Evolutionary conservation across 805 yeast genomes (phyloP).

Genomic region (Starmerella etchellsii): DNA sequence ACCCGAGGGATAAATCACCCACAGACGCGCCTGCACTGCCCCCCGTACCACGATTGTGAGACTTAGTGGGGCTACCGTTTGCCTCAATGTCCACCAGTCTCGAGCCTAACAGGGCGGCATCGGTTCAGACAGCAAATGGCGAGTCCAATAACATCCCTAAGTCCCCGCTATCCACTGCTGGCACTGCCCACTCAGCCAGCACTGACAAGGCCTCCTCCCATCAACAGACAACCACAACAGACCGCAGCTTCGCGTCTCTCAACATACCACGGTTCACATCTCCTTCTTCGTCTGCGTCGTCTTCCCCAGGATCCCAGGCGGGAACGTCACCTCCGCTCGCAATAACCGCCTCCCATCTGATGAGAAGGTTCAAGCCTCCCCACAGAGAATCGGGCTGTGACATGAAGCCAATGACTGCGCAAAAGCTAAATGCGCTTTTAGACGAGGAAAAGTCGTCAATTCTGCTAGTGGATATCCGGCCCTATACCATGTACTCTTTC

Average conservation of each 20-base stretch:
- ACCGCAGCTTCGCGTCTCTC: too few species aligned
- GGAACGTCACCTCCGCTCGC: too few species aligned
- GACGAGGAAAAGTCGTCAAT: slow-evolving; percentile 14
- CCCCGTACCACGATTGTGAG: too few species aligned
- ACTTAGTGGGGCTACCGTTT: background rate
- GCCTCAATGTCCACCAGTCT: slow-evolving; percentile 1
- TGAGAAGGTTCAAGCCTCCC: slow-evolving; percentile 7
- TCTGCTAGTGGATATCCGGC: slow-evolving; percentile 63
- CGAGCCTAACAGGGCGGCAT: background rate
- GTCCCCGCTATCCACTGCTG: background rate
- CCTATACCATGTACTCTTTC: slow-evolving; percentile 59
- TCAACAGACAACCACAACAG: too few species aligned
- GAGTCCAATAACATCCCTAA: background rate
- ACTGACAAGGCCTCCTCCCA: too few species aligned
- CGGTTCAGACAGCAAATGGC: background rate
- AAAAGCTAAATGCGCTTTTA: slow-evolving; percentile 4
- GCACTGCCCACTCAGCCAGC: background rate
- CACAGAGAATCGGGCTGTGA: background rate
- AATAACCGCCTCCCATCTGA: too few species aligned
- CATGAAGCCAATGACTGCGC: slow-evolving; percentile 9
- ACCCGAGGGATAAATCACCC: too few species aligned
- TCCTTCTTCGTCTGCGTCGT: too few species aligned
- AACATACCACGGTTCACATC: too few species aligned
- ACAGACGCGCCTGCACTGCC: too few species aligned
- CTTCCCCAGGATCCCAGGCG: too few species aligned